These are phyloP conservation scores for Silene coronaria DNA, from an alignment of 179 eudicot species.

Conservation along the genomic window DNA sequence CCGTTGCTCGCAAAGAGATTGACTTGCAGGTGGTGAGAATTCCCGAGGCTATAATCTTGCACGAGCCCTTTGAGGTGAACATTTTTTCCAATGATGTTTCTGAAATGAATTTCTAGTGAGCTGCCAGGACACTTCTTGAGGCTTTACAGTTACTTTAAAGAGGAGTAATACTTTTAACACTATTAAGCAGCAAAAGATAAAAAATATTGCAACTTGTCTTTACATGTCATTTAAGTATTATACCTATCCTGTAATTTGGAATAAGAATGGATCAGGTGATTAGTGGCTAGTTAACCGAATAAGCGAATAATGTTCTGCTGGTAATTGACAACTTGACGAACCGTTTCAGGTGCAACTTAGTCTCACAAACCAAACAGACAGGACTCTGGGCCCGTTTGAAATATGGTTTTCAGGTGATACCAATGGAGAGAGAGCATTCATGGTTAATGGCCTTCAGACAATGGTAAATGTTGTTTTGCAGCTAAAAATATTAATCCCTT, in stretches of 20 bases:
- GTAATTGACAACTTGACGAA: slow-evolving; percentile 6
- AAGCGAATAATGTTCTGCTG: not conserved
- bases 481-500: not conserved
- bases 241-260: not conserved
- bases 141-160: not conserved
- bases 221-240: not conserved
- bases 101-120: not conserved
- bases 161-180: not conserved
- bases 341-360: slow-evolving; percentile 57
- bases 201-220: not conserved
- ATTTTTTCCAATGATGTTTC: not conserved
- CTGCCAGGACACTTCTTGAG: not conserved
- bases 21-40: slow-evolving; percentile 65
- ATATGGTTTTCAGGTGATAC: slow-evolving; percentile 66
- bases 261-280: not conserved
- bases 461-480: slow-evolving; percentile 42
- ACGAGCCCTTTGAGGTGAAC: slow-evolving; percentile 73
- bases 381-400: slow-evolving; percentile 83
- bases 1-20: slow-evolving; percentile 72
- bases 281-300: not conserved
- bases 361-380: slow-evolving; percentile 81
- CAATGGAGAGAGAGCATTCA: slow-evolving; percentile 61
- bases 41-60: slow-evolving; percentile 57
- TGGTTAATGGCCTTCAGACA: slow-evolving; percentile 86
- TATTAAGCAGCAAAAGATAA: not conserved